phyloP scores from a whole-genome alignment of 2,329 filamentous ascomycete genomes.

The Alternaria dauci region DNA sequence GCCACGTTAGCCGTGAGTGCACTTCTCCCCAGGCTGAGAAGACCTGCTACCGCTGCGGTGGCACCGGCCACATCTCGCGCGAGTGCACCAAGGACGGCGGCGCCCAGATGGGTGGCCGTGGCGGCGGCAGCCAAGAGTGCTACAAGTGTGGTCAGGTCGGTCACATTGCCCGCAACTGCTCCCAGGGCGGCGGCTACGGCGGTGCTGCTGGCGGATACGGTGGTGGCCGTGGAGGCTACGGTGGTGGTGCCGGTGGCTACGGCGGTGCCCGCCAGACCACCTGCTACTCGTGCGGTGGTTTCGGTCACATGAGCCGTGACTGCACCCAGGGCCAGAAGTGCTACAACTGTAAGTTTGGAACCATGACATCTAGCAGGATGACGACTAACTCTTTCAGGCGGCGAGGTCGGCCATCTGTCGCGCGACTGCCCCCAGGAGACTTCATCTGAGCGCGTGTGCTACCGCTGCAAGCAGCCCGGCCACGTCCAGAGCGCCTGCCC shows the following conservation, averaged over 20 bases:
- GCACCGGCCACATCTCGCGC: conserved; percentile 88
- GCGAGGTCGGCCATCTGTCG: conserved; percentile 91
- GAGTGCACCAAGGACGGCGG: conserved; percentile 71
- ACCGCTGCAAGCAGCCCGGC: conserved; percentile 88
- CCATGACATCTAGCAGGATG: conserved; percentile 5
- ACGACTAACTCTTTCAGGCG: conserved; percentile 57
- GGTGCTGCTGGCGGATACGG: conserved; percentile 57
- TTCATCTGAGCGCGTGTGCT: conserved; percentile 93
- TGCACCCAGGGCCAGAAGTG: conserved; percentile 99
- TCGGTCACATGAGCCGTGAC: conserved; percentile 97
- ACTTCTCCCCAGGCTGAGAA: conserved; percentile 87
- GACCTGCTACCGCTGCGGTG: conserved; percentile 76
- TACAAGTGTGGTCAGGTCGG: conserved; percentile 98
- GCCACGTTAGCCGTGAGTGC: conserved; percentile 79
- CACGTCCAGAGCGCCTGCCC: conserved; percentile 96
- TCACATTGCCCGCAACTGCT: conserved; percentile 94
- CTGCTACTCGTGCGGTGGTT: conserved; percentile 98
- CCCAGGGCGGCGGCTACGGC: conserved; percentile 63
- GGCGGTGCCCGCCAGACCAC: conserved; percentile 63
- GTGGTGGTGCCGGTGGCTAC: conserved; percentile 54
- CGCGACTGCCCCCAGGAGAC: conserved; percentile 96
- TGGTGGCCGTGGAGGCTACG: conserved; percentile 55
- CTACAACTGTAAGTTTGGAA: conserved; percentile 82
- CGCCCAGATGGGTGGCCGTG: conserved; percentile 56
- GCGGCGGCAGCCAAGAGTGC: conserved; percentile 69